Base-by-base conservation (phyloP, 352 stramenopile species). In the Globisporangium mamillatum region DNA sequence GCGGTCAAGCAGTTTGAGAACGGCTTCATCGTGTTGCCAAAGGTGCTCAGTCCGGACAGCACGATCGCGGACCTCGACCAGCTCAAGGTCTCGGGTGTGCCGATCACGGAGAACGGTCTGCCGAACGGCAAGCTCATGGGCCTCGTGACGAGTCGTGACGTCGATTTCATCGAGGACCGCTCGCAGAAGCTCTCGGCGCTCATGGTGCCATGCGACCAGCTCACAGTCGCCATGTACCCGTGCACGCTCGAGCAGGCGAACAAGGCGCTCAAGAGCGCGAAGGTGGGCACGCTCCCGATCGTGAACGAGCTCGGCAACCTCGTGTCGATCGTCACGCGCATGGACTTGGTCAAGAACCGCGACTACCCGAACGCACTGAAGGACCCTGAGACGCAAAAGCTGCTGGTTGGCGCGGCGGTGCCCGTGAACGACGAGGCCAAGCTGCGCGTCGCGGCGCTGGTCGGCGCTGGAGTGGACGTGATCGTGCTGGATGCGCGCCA, bases 201-300 rank as follows among this genome's bases (percentile, higher is more conserved):
- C 56, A 96, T 97, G 89, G 89, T 92, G 60, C 86, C 85, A 50
- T 76, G 76, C 46, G 74, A 85, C 50, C 70, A 96, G 44, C 76
- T 99, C 50, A 86, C 95, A 10, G 93, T 97, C 8, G 97, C 88
- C 16, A 88, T 89, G 60, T 97, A 99, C 69, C 93, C 96, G 66
- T 90, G 97, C 66, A 95, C 89, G 60, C 85, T 99, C 10, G 76
- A 88, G 25, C 91, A 99, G 75, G 97, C 97, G 16, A 99, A 99
- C 87, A 85, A 97, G 74, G 97, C 97, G 64, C 82, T 99, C 44
- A 98, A 98, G 71, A 81, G 93, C 53, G 97, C 90, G 57, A 99
- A 99, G 81, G 98, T 99, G 83, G 97, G 97, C 63, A 99, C 99
- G 76, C 89, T 99, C 9, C 97, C 98, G 44, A 98, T 99, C 27